Percentiles rank a stretch among this genome's conserved stretches.
These are phyloP conservation scores for Hypoxylon sp. DNA, from an alignment of 2,329 filamentous ascomycete genomes.

Conservation along the genomic window DNA sequence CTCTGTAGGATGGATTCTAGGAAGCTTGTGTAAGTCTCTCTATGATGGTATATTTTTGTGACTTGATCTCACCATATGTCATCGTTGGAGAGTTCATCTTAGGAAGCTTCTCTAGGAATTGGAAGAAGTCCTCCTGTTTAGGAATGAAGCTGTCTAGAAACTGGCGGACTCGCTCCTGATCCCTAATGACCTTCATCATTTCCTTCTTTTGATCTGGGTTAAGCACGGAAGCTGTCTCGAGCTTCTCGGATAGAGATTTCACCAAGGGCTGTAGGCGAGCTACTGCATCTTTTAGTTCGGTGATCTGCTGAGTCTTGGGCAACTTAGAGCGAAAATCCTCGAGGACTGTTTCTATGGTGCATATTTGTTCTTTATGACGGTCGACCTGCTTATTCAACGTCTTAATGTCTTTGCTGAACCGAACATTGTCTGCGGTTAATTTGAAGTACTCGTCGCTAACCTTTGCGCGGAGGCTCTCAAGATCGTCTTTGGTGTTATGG, in stretches of 20 bases:
- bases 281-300: constrained; percentile 22
- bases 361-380: constrained; percentile 22
- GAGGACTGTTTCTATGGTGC: constrained; percentile 21
- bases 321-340: constrained; percentile 13
- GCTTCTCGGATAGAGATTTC: constrained; percentile 30
- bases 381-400: constrained; percentile 29
- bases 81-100: constrained; percentile 4
- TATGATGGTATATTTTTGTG: neutral
- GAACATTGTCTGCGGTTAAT: constrained; percentile 32
- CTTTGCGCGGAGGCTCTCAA: constrained; percentile 32
- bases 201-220: constrained; percentile 16
- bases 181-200: constrained; percentile 5
- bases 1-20: constrained; percentile 15
- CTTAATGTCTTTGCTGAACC: constrained; percentile 37
- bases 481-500: constrained; percentile 24
- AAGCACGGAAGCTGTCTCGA: constrained; percentile 19
- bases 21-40: neutral
- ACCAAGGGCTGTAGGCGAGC: constrained; percentile 36
- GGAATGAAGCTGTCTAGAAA: constrained; percentile 30
- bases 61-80: constrained; percentile 23
- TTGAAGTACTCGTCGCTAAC: constrained; percentile 37
- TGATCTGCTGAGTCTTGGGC: constrained; percentile 19
- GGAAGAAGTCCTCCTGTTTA: constrained; percentile 33
- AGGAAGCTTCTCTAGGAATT: constrained; percentile 33
- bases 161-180: constrained; percentile 24